Evolutionary conservation across 1,284 basidiomycete species (phyloP).

Genomic region (Trichosporon inkin): DNA sequence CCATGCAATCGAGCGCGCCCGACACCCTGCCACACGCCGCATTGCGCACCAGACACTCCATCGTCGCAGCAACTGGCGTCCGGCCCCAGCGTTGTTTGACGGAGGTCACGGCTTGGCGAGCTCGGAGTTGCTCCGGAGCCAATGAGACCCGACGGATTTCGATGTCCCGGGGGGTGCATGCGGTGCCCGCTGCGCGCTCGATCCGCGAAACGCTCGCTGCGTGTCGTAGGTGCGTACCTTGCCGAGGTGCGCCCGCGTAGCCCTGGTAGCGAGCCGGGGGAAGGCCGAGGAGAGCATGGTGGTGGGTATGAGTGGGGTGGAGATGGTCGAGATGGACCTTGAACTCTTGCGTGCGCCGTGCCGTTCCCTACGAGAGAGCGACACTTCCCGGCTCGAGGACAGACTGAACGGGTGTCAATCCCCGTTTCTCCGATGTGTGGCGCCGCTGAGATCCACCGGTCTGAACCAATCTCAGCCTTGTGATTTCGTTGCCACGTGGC

Average conservation of each 20-base stretch:
- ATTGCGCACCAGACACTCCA: too few species aligned
- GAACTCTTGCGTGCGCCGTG: conserved; percentile 5
- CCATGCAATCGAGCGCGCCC: not conserved
- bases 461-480: too few species aligned
- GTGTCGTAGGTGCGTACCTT: conserved; percentile 22
- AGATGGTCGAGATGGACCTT: conserved; percentile 16
- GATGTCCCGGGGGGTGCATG: not conserved
- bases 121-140: not conserved
- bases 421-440: too few species aligned
- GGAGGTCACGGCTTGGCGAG: not conserved
- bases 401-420: too few species aligned
- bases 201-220: not conserved
- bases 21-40: too few species aligned
- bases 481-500: too few species aligned
- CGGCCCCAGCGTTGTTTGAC: too few species aligned
- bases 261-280: conserved; percentile 41
- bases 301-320: conserved; percentile 18
- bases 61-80: not conserved
- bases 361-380: conserved; percentile 1
- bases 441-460: too few species aligned
- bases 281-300: conserved; percentile 45
- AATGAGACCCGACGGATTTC: conserved; percentile 6
- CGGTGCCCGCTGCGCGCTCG: not conserved
- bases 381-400: too few species aligned
- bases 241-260: conserved; percentile 20